A percentile compares a stretch with the other conserved stretches of the same genome.
These are phyloP conservation scores for Penicillium sp. DNA, from an alignment of 2,329 filamentous ascomycete species.

Conservation along the genomic window DNA sequence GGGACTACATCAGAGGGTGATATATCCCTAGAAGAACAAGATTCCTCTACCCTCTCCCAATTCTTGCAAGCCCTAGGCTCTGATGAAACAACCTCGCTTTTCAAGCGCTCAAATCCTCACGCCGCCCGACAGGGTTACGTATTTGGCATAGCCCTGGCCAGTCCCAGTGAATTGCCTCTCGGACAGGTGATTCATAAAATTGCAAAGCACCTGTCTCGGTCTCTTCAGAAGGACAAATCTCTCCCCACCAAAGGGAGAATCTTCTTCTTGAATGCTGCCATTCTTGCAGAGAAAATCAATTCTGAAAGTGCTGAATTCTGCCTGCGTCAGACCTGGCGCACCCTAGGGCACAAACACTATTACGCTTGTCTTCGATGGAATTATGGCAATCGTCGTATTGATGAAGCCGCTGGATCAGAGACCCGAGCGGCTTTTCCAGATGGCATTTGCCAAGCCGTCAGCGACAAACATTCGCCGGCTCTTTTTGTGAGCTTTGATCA, in stretches of 20 bases:
- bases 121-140: constrained; percentile 16
- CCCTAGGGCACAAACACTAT: constrained; percentile 32
- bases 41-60: constrained; percentile 1
- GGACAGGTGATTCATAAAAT: constrained; percentile 29
- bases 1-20: neutral
- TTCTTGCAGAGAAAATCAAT: constrained; percentile 20
- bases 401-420: neutral
- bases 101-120: constrained; percentile 26
- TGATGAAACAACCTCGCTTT: neutral
- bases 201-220: constrained; percentile 19
- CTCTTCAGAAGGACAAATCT: constrained; percentile 1
- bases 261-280: constrained; percentile 35
- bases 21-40: neutral
- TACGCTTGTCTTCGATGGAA: constrained; percentile 35
- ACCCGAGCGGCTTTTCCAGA: neutral
- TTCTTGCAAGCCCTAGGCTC: constrained; percentile 24
- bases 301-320: constrained; percentile 26
- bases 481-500: constrained; percentile 33
- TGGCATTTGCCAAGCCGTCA: neutral
- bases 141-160: constrained; percentile 34
- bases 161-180: constrained; percentile 20
- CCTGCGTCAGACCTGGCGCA: constrained; percentile 31
- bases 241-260: constrained; percentile 30
- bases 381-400: neutral
- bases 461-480: neutral